These are phyloP conservation scores for Haberlea rhodopensis DNA, from an alignment of 257 asterid genomes.

Conservation along the genomic window DNA sequence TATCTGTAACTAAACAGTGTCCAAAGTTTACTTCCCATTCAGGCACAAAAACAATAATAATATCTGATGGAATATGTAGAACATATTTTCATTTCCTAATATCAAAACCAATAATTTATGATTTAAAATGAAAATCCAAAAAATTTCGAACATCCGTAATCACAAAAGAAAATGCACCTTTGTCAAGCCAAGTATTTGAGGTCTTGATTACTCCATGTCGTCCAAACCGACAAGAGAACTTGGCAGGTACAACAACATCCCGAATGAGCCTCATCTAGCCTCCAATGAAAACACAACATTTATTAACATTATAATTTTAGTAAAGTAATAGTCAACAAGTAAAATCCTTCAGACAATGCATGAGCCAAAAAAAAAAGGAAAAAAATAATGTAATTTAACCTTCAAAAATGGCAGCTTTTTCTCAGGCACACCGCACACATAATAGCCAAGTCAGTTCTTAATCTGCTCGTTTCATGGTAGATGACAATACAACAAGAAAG, in stretches of 20 bases:
- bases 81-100: conserved; percentile 6
- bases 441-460: no score
- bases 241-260: conserved; percentile 27
- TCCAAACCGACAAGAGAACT: conserved; percentile 33
- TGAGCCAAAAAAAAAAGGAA: no score
- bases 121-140: background rate
- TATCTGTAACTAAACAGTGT: conserved; percentile 4
- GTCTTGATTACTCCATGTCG: conserved; percentile 17
- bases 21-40: conserved; percentile 1
- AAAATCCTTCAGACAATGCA: no score
- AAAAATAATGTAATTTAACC: no score
- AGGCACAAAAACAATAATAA: background rate
- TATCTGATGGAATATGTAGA: background rate
- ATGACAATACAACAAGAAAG: no score
- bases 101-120: conserved; percentile 4
- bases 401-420: no score
- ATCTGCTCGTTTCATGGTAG: no score
- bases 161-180: conserved; percentile 24
- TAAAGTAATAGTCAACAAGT: background rate
- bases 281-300: conserved; percentile 5
- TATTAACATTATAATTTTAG: conserved; percentile 4
- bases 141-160: background rate
- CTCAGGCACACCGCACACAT: no score
- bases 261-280: conserved; percentile 38
- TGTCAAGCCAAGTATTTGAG: conserved; percentile 22